Evolutionary conservation across 495 filamentous ascomycete genomes (phyloP), one percentile per base, ranked within the genome.

Genomic region (Hypomontagnella monticulosa): DNA sequence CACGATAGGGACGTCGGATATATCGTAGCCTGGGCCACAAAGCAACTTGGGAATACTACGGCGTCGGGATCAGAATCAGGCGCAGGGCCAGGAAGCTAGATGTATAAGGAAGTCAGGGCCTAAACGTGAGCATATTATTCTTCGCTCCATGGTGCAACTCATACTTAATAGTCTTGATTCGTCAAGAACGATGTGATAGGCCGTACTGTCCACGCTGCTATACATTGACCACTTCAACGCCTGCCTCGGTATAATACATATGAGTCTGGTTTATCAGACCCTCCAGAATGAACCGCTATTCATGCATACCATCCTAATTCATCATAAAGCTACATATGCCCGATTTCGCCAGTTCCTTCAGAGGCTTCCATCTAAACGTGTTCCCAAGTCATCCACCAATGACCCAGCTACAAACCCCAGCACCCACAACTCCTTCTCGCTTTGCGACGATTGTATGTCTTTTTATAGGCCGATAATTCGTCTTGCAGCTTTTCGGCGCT

Each of bases 1-100:
- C 81, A 84, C 43, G 79, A 81, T 10, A 69, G 49, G 15, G 81
- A 83, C 38, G 42, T 79, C 30, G 67, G 74, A 9, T 67, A 65
- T 18, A 58, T 75, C 16, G 43, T 63, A 9, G 61, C 19, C 41
- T 66, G 65, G 69, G 59, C 23, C 8, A 62, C 69, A 40, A 65
- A 59, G n/a, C 23, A 27, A 27, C 23, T 27, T 27, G 23, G 23
- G 23, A 27, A 2, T 3, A 27, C 23, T 27, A 6, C 61, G 41
- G 36, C 58, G 20, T 16, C 37, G 12, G 61, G 47, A 14, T 15
- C 18, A 1, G 41, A 48, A 36, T 32, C 48, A 16, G 10, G 30
- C 59, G 18, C 15, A 12, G 36, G 3, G 10, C 3, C 36, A 40
- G 3, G 14, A n/a, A 58, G 12, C 15, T 11, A 4, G 11, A 20